Percentiles rank a stretch among this genome's conserved stretches.
Conservation (phyloP, 164 flowering plant genomes). For the Piper longum region DNA sequence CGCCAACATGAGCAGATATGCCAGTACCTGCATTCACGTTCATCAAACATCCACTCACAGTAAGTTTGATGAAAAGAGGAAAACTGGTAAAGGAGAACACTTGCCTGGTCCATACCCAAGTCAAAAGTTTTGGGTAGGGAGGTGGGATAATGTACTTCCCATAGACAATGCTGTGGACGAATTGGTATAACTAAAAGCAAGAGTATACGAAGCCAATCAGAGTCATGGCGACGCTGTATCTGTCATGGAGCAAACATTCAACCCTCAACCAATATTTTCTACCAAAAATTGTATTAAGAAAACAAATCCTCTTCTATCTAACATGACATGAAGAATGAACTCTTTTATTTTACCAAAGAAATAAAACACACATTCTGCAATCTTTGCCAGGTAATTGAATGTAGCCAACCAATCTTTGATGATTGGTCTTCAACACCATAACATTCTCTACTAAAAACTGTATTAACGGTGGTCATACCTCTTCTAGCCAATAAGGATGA, state of each 20-base stretch:
- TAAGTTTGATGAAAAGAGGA: background rate
- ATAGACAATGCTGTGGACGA: slow-evolving; percentile 32
- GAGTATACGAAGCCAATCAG: slow-evolving; percentile 75
- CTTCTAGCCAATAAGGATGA: no score
- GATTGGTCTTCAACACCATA: no score
- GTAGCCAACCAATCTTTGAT: no score
- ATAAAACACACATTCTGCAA: no score
- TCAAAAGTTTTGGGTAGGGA: slow-evolving; percentile 35
- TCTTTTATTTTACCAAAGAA: no score
- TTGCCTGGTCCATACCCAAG: slow-evolving; percentile 87
- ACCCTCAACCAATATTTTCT: background rate
- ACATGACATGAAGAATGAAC: no score
- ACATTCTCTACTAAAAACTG: no score
- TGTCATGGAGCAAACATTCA: slow-evolving; percentile 11
- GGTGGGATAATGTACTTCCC: slow-evolving; percentile 39
- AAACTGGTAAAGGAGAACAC: slow-evolving; percentile 1
- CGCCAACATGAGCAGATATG: slow-evolving; percentile 81
- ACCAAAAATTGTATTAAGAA: background rate
- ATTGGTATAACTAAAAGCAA: slow-evolving; percentile 56
- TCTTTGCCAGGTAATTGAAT: no score
- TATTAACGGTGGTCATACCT: no score
- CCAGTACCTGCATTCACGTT: slow-evolving; percentile 36
- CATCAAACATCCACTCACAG: background rate
- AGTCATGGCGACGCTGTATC: slow-evolving; percentile 63
- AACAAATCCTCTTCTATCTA: background rate